Percentiles rank a stretch among this genome's conserved stretches.
Conservation (phyloP, 108 stramenopile species). For the Conticribra guillardii region DNA sequence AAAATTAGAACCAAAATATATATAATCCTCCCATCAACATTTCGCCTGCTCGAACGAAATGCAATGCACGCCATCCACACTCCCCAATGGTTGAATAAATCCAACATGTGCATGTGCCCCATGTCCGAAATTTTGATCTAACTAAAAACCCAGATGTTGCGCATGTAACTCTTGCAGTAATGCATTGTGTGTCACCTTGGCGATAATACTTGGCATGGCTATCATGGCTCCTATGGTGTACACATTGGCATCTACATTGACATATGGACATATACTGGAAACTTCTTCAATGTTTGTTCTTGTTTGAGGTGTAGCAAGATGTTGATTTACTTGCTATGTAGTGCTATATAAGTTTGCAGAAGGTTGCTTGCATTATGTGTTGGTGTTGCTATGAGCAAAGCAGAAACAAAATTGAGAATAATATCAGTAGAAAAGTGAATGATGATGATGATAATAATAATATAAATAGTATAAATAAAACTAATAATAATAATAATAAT, state of each 20-base stretch:
- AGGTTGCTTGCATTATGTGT: too few relatives aligned
- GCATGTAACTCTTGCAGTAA: constrained; percentile 45
- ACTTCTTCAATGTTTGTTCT: not conserved
- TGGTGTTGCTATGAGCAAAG: too few relatives aligned
- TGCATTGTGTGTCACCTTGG: constrained; percentile 58
- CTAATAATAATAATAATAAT: too few relatives aligned
- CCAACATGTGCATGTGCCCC: constrained; percentile 59
- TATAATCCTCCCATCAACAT: too few relatives aligned
- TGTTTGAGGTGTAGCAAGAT: too few relatives aligned
- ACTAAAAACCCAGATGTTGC: constrained; percentile 66
- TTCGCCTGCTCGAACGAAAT: constrained; percentile 67
- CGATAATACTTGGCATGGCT: constrained; percentile 76
- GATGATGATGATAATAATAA: too few relatives aligned
- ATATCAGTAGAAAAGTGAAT: too few relatives aligned
- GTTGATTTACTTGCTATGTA: too few relatives aligned
- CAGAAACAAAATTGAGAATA: too few relatives aligned
- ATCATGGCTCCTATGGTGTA: constrained; percentile 76
- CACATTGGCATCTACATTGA: constrained; percentile 69
- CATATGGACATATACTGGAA: constrained; percentile 74
- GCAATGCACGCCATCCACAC: constrained; percentile 68
- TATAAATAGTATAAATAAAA: too few relatives aligned
- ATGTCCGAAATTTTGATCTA: constrained; percentile 66
- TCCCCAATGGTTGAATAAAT: constrained; percentile 54
- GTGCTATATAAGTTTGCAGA: too few relatives aligned
- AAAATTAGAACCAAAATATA: too few relatives aligned